A percentile compares a stretch with the other conserved stretches of the same genome.
These are phyloP conservation scores for Globisporangium acanthophoron DNA, from an alignment of 352 stramenopile species.

Conservation along the genomic window DNA sequence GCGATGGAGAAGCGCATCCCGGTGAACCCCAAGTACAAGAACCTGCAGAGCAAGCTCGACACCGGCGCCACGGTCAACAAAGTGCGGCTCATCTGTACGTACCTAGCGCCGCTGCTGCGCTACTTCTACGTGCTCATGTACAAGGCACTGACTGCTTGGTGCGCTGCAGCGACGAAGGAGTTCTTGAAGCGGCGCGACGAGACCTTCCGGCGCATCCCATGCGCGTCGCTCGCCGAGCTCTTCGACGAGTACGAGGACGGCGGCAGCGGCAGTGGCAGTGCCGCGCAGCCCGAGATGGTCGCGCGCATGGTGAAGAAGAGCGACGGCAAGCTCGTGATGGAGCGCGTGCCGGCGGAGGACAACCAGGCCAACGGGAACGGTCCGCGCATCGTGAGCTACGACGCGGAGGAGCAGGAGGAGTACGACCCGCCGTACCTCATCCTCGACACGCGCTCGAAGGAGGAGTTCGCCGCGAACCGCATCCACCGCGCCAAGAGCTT, in stretches of 20 bases:
- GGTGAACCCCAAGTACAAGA: constrained; percentile 71
- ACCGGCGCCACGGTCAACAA: constrained; percentile 70
- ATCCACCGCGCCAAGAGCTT: constrained; percentile 70
- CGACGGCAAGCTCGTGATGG: constrained; percentile 64
- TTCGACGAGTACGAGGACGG: constrained; percentile 72
- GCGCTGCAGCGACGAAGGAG: constrained; percentile 54
- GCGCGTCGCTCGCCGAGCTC: constrained; percentile 62
- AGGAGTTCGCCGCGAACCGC: constrained; percentile 65
- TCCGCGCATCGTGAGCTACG: constrained; percentile 71
- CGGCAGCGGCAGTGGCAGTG: constrained; percentile 17
- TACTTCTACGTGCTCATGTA: background rate
- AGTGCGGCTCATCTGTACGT: constrained; percentile 72
- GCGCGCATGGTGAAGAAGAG: constrained; percentile 65
- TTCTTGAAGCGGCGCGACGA: constrained; percentile 80
- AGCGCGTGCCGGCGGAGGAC: constrained; percentile 46
- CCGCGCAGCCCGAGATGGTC: constrained; percentile 60
- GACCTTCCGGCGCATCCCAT: constrained; percentile 68
- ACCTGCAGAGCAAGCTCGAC: constrained; percentile 75
- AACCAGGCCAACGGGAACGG: constrained; percentile 31
- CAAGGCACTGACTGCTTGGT: background rate
- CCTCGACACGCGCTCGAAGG: constrained; percentile 58
- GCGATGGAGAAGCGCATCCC: constrained; percentile 79
- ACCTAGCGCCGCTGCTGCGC: background rate
- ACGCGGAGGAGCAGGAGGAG: constrained; percentile 68
- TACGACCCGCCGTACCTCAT: constrained; percentile 75